Evolutionary conservation across 768 basidiomycete species (phyloP).

Genomic region (Imleria badia): DNA sequence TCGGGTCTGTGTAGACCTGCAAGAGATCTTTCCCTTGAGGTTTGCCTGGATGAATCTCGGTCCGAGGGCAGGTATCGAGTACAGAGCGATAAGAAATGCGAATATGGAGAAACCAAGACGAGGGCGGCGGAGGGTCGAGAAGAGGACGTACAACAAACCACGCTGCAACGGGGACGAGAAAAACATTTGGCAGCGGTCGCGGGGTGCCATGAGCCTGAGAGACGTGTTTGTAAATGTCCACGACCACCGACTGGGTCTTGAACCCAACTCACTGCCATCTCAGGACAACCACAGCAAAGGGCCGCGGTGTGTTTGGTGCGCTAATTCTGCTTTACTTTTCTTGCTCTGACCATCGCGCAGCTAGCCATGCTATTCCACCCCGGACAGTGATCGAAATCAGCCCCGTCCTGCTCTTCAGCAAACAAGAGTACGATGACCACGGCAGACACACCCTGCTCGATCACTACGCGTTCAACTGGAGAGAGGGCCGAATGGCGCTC

Average conservation of each 20-base stretch:
- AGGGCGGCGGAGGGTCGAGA: constrained; percentile 69
- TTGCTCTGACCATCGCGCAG: constrained; percentile 31
- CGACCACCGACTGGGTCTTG: constrained; percentile 25
- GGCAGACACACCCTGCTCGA: constrained; percentile 66
- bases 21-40: constrained; percentile 86
- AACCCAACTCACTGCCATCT: constrained; percentile 53
- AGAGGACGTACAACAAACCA: constrained; percentile 78
- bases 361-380: constrained; percentile 36
- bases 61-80: constrained; percentile 81
- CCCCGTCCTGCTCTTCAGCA: constrained; percentile 76
- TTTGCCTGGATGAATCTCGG: constrained; percentile 78
- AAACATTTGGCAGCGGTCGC: constrained; percentile 49
- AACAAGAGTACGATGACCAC: constrained; percentile 67
- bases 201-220: constrained; percentile 29
- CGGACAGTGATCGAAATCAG: constrained; percentile 78
- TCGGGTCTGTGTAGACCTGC: constrained; percentile 72
- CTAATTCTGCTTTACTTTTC: not conserved
- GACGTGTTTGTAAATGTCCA: not conserved
- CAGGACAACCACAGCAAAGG: constrained; percentile 45
- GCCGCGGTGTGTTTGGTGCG: constrained; percentile 66
- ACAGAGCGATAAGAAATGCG: constrained; percentile 73
- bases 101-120: constrained; percentile 77
- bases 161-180: constrained; percentile 64
- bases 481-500: constrained; percentile 71
- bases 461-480: constrained; percentile 77